phyloP scores from a whole-genome alignment of 768 basidiomycete species.

The Macrolepiota dolichaula region DNA sequence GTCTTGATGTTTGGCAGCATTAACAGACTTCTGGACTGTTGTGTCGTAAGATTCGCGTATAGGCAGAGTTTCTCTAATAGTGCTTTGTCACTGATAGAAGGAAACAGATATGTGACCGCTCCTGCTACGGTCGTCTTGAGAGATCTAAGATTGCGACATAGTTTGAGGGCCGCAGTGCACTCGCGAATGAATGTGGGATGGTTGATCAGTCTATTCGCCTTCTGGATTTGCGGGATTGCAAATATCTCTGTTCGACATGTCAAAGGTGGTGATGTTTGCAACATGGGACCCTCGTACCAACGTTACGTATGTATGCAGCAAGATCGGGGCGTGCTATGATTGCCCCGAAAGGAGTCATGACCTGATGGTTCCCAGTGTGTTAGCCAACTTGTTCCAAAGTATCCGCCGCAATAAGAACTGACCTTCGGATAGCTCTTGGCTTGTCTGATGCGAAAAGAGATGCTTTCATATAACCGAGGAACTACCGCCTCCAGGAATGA shows the following conservation, averaged over 20 bases:
- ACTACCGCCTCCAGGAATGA: slow-evolving; percentile 64
- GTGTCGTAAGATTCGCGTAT: slow-evolving; percentile 48
- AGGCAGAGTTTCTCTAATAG: slow-evolving; percentile 46
- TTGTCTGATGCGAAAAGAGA: slow-evolving; percentile 53
- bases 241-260: slow-evolving; percentile 8
- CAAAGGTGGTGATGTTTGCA: not conserved
- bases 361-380: slow-evolving; percentile 22
- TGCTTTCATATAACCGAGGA: slow-evolving; percentile 56
- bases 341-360: slow-evolving; percentile 60
- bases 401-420: slow-evolving; percentile 16
- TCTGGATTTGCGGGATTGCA: slow-evolving; percentile 8
- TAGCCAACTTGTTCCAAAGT: slow-evolving; percentile 1
- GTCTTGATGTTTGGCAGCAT: slow-evolving; percentile 36
- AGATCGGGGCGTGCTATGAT: slow-evolving; percentile 38
- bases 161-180: slow-evolving; percentile 41
- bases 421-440: slow-evolving; percentile 57
- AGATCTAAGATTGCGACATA: slow-evolving; percentile 49
- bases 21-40: slow-evolving; percentile 43
- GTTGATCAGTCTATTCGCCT: slow-evolving; percentile 7
- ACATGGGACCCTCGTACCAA: slow-evolving; percentile 9
- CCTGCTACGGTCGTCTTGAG: slow-evolving; percentile 52
- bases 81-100: slow-evolving; percentile 38
- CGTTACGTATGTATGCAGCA: slow-evolving; percentile 14
- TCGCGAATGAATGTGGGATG: slow-evolving; percentile 52
- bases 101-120: slow-evolving; percentile 48